Percentiles rank a stretch among this genome's conserved stretches.
phyloP scores from a whole-genome alignment of 208 protist genomes.

The Crithidia fasciculata region DNA sequence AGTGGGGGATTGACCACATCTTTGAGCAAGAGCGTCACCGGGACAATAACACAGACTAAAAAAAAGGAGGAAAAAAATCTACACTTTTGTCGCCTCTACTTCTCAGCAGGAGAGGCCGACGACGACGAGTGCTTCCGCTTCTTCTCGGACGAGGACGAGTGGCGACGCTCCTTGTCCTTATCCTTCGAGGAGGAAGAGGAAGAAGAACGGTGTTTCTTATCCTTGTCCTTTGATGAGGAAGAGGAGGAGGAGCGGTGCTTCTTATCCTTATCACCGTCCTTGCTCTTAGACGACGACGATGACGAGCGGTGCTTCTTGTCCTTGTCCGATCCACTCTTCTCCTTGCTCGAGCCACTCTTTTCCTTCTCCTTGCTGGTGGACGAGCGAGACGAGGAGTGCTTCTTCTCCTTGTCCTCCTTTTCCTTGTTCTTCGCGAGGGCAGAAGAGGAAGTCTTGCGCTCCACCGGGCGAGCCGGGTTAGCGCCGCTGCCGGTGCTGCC shows the following conservation, averaged over 20 bases:
- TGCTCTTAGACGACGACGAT: constrained; percentile 4
- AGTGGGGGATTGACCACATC: too few relatives aligned
- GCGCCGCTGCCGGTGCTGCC: constrained; percentile 1
- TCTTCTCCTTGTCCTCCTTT: constrained; percentile 14
- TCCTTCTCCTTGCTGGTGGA: constrained; percentile 12
- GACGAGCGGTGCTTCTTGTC: constrained; percentile 11
- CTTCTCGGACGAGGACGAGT: background rate
- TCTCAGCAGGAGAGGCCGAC: constrained; percentile 1
- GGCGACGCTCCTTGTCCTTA: background rate
- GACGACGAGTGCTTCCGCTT: background rate
- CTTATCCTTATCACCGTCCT: background rate
- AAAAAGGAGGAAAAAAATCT: too few relatives aligned
- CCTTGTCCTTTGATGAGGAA: background rate
- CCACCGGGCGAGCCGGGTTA: background rate
- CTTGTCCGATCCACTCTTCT: background rate
- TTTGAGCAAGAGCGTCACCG: too few relatives aligned
- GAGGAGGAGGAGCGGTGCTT: constrained; percentile 2
- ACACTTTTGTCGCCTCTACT: background rate
- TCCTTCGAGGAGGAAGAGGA: background rate
- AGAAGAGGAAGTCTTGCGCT: background rate
- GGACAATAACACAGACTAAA: too few relatives aligned
- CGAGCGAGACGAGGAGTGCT: background rate
- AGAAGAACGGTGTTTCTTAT: background rate
- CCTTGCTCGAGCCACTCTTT: background rate
- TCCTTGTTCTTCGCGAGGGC: constrained; percentile 1